phyloP scores from a whole-genome alignment of 345 rosid species.

The Populus pruinosa region DNA sequence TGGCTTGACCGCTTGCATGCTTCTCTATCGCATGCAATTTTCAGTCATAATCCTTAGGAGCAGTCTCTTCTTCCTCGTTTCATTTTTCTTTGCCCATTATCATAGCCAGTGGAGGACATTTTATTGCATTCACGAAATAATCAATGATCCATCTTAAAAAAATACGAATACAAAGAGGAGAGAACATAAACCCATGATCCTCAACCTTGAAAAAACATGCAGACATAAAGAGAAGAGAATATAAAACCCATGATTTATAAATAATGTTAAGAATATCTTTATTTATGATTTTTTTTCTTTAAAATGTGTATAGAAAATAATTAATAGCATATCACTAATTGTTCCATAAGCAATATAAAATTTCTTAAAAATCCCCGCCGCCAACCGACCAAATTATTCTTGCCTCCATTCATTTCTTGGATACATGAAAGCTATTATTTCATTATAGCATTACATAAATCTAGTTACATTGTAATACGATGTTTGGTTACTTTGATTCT shows the following conservation, averaged over 20 bases:
- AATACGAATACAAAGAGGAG: background rate
- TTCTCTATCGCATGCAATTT: background rate
- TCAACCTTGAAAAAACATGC: no score
- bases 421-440: background rate
- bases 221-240: no score
- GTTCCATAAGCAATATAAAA: no score
- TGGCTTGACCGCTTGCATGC: background rate
- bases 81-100: background rate
- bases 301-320: no score
- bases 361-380: no score
- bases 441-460: background rate
- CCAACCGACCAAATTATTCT: background rate
- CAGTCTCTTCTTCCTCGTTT: background rate
- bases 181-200: no score
- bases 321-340: no score
- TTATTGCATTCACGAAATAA: no score
- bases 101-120: background rate
- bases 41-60: background rate
- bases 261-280: no score
- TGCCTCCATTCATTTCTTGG: background rate
- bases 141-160: no score
- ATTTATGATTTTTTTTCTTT: no score
- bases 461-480: background rate
- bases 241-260: no score
- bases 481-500: background rate